Percentiles rank a stretch among this genome's conserved stretches.
Conservation (phyloP, 768 basidiomycete genomes). For the Chiua virens region DNA sequence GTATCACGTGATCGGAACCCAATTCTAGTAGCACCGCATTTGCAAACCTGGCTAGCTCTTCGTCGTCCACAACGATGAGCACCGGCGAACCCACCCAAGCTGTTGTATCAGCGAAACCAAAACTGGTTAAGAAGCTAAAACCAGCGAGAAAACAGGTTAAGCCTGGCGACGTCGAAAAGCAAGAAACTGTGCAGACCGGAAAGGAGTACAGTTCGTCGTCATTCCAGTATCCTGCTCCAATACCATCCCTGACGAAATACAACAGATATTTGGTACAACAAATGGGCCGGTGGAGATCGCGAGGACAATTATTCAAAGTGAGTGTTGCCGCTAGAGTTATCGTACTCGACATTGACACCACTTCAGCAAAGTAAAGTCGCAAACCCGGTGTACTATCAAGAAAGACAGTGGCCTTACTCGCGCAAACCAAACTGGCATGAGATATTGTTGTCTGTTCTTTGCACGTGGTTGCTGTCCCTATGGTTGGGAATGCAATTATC, state of each 20-base stretch:
- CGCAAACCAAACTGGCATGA: constrained; percentile 90
- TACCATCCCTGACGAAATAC: constrained; percentile 7
- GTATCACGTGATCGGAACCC: constrained; percentile 22
- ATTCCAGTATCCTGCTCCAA: neutral
- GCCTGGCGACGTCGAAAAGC: constrained; percentile 86
- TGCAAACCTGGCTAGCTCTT: neutral
- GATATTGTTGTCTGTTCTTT: constrained; percentile 94
- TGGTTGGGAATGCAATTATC: constrained; percentile 97
- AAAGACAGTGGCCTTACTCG: constrained; percentile 91
- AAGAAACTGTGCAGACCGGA: constrained; percentile 85
- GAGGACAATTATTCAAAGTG: constrained; percentile 97
- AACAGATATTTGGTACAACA: constrained; percentile 96
- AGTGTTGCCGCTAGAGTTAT: constrained; percentile 26
- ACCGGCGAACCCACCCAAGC: constrained; percentile 24
- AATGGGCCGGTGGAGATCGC: constrained; percentile 99
- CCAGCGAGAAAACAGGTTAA: constrained; percentile 95
- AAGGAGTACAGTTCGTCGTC: constrained; percentile 91
- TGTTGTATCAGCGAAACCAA: constrained; percentile 20
- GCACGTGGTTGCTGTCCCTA: constrained; percentile 96
- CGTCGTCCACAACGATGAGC: constrained; percentile 30
- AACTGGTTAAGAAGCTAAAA: constrained; percentile 64
- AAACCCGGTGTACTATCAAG: constrained; percentile 87
- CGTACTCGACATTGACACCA: constrained; percentile 1
- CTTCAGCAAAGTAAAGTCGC: constrained; percentile 86
- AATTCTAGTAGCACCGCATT: neutral